Conservation (phyloP, 2,329 filamentous ascomycete genomes). For the Epichloe sibirici region DNA sequence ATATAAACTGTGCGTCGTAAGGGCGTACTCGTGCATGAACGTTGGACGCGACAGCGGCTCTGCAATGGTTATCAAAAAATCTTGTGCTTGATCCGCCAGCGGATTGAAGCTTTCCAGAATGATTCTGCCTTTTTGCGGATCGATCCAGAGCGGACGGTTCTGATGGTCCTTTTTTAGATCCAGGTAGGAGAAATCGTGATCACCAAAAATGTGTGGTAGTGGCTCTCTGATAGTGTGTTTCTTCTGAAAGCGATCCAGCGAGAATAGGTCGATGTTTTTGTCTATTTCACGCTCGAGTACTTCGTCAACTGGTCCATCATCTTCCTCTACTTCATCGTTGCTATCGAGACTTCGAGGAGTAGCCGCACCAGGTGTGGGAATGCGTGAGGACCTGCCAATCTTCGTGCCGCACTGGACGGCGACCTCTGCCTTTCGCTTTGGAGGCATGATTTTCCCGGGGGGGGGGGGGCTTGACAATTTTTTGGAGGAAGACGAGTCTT, state of each 20-base stretch:
- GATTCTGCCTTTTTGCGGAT: conserved; percentile 73
- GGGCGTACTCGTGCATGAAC: conserved; percentile 84
- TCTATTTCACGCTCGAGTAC: conserved; percentile 41
- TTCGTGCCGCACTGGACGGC: conserved; percentile 38
- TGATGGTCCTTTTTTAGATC: conserved; percentile 78
- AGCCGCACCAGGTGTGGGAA: conserved; percentile 48
- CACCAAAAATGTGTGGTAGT: conserved; percentile 33
- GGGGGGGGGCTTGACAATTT: conserved; percentile 10
- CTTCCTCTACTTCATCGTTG: conserved; percentile 37
- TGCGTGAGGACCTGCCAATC: conserved; percentile 41
- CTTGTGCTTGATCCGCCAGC: conserved; percentile 73
- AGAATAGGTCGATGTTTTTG: conserved; percentile 49
- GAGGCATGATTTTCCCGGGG: conserved; percentile 39
- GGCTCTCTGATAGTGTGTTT: conserved; percentile 30
- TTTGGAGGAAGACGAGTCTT: neutral
- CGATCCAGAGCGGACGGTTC: conserved; percentile 87
- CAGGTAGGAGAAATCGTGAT: conserved; percentile 68
- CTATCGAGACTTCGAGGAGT: conserved; percentile 48
- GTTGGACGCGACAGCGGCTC: conserved; percentile 84
- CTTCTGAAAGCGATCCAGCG: conserved; percentile 38
- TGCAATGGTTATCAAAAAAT: conserved; percentile 91
- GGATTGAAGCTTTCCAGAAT: conserved; percentile 92
- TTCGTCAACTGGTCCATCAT: conserved; percentile 38
- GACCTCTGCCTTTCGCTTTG: conserved; percentile 54
- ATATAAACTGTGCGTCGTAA: conserved; percentile 88